Evolutionary conservation across 1,284 basidiomycete genomes (phyloP), one percentile per base, ranked within the genome.

Genomic region (Trichosporon inkin): DNA sequence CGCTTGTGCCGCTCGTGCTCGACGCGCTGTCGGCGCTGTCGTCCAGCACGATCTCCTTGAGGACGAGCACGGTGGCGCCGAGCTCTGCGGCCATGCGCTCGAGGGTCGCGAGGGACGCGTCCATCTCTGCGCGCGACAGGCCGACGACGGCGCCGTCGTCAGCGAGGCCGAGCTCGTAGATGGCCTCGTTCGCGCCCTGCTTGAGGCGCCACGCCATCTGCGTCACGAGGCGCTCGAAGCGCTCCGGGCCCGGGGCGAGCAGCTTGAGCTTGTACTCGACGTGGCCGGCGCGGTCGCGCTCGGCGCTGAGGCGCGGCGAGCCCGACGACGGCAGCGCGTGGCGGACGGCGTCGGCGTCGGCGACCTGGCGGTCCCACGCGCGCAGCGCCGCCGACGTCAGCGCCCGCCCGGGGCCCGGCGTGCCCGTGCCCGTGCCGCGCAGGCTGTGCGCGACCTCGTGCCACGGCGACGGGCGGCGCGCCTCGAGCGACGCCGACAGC

Each of bases 191-290:
- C 4, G 89, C 87, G 14, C 92, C 92, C 76, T 95, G 90, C 54
- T 93, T 86, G 4, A 96, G 83, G 3, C 92, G 84, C 92, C 93
- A 96, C 76, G 94, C 92, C 77, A 95, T 85, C 79, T 96, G 92
- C 1, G 92, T 95, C 58, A 92, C 88, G 16, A 96, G 86, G 39
- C 75, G 68, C 57, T 79, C 78, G 61, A 81, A 80, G 11, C 80
- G 72, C 53, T 80, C 78, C 6, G 74, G 68, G 2, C 69, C 71
- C 35, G 77, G 75, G 41, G 77, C 71, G 53, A 76, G 73, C 22
- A 79, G 65, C 52, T 78, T 78, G 38, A 78, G 67, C 68, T 80
- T 80, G 69, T 80, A 80, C 66, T 80, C 78, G 19, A 80, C 78
- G 62, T 76, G 75, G 7, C 78, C 78, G 17, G 71, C 68, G 53